Evolutionary conservation across 768 basidiomycete species (phyloP).

Genomic region (Mycena belliarum): DNA sequence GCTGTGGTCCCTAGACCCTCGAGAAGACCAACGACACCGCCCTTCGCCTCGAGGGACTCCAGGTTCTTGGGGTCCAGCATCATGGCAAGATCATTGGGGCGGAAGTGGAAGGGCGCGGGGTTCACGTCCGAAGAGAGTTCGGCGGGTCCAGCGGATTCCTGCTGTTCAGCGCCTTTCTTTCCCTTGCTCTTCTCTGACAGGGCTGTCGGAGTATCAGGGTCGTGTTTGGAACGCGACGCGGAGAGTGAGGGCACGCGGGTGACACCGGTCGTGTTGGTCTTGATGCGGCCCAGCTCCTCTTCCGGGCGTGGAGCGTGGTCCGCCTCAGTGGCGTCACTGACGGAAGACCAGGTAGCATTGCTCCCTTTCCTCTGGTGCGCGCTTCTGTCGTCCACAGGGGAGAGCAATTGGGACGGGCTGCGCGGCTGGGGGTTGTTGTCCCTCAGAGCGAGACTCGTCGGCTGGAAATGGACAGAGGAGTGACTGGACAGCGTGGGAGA

Average conservation of each 20-base stretch:
- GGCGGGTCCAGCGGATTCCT: conserved; percentile 24
- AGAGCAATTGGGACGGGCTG: conserved; percentile 56
- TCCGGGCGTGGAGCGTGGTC: conserved; percentile 36
- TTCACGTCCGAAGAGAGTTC: conserved; percentile 49
- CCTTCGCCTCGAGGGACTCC: conserved; percentile 62
- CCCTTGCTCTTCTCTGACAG: conserved; percentile 16
- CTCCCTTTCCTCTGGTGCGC: conserved; percentile 59
- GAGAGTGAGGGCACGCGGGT: conserved; percentile 34
- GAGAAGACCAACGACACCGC: conserved; percentile 69
- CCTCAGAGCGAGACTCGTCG: conserved; percentile 57
- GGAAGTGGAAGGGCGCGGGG: conserved; percentile 71
- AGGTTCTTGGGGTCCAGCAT: conserved; percentile 90
- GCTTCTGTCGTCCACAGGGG: conserved; percentile 29
- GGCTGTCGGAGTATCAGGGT: conserved; percentile 18
- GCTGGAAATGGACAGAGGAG: conserved; percentile 58
- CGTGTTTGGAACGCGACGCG: conserved; percentile 25
- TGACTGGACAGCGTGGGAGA: conserved; percentile 75
- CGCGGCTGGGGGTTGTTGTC: conserved; percentile 68
- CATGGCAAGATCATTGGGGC: conserved; percentile 75
- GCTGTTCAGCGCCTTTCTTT: conserved; percentile 24
- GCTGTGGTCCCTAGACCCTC: conserved; percentile 71
- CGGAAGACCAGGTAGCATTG: conserved; percentile 49
- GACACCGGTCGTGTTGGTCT: conserved; percentile 37
- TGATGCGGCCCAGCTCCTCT: conserved; percentile 37
- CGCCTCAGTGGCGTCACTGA: conserved; percentile 51